Evolutionary conservation across 2,329 filamentous ascomycete species (phyloP).

Genomic region (Fusarium oxysporum): DNA sequence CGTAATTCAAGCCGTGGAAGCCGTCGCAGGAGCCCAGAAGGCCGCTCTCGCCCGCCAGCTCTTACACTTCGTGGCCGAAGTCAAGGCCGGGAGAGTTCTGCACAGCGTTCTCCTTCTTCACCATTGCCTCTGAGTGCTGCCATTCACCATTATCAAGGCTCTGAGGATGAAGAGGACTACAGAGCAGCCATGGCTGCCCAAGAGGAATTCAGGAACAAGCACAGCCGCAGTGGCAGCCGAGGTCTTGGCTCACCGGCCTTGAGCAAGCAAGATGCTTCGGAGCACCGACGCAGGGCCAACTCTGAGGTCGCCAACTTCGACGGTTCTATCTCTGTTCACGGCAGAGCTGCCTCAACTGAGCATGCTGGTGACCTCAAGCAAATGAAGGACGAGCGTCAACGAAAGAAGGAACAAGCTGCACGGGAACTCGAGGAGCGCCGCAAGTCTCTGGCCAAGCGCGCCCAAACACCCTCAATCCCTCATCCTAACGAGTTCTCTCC

Average conservation of each 20-base stretch:
- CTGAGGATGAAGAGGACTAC: constrained; percentile 75
- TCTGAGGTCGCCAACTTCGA: constrained; percentile 48
- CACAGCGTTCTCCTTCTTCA: constrained; percentile 79
- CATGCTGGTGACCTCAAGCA: constrained; percentile 66
- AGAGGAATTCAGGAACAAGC: constrained; percentile 67
- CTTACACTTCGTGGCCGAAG: constrained; percentile 72
- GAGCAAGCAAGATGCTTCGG: constrained; percentile 52
- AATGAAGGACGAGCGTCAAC: constrained; percentile 70
- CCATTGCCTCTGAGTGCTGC: constrained; percentile 79
- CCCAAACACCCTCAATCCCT: constrained; percentile 82
- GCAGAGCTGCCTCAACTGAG: constrained; percentile 57
- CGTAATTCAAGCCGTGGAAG: constrained; percentile 63
- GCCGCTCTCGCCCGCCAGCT: constrained; percentile 53
- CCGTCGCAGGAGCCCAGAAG: constrained; percentile 61
- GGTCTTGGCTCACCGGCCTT: constrained; percentile 52
- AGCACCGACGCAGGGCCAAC: constrained; percentile 52
- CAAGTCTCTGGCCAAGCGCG: constrained; percentile 82
- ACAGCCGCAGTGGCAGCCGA: constrained; percentile 64
- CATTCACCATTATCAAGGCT: constrained; percentile 53
- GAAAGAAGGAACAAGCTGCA: constrained; percentile 80
- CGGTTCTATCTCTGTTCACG: constrained; percentile 46
- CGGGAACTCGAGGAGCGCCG: constrained; percentile 90
- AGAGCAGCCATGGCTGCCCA: constrained; percentile 64
- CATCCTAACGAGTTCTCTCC: constrained; percentile 70
- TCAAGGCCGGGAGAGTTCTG: constrained; percentile 67